phyloP scores from a whole-genome alignment of 345 rosid genomes.

The Excoecaria agallocha region DNA sequence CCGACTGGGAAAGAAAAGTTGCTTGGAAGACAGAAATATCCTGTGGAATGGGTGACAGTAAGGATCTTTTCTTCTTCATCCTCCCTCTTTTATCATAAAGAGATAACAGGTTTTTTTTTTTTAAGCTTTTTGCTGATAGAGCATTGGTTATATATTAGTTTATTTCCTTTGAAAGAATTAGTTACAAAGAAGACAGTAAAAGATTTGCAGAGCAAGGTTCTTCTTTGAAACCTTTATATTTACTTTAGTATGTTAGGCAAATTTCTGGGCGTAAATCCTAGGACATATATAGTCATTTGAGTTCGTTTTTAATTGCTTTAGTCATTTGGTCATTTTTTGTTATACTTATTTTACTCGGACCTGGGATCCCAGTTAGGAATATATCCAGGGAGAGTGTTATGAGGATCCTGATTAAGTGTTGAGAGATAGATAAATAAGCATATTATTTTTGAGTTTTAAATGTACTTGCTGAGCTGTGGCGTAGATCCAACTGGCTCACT shows the following conservation, averaged over 20 bases:
- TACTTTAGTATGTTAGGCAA: neutral
- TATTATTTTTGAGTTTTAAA: too few relatives aligned
- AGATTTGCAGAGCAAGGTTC: neutral
- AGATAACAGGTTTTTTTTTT: neutral
- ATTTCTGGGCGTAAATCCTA: neutral
- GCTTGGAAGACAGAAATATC: slow-evolving; percentile 40
- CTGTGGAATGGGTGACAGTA: slow-evolving; percentile 75
- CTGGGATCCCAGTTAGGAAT: neutral
- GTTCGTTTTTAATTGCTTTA: neutral
- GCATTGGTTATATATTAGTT: neutral
- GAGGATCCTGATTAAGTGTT: neutral
- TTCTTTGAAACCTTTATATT: neutral
- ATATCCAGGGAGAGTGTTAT: neutral
- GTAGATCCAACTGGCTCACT: neutral
- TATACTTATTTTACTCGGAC: neutral
- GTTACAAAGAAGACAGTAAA: neutral
- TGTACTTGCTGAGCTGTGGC: neutral
- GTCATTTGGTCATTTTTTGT: neutral
- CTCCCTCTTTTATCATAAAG: neutral
- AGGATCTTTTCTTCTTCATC: slow-evolving; percentile 19
- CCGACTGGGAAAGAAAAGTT: slow-evolving; percentile 42
- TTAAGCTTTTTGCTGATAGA: neutral
- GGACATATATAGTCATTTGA: neutral
- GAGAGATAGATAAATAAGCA: neutral
- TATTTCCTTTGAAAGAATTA: neutral